These are phyloP conservation scores for Alternaria infectoria DNA, from an alignment of 2,329 filamentous ascomycete genomes.

Conservation along the genomic window DNA sequence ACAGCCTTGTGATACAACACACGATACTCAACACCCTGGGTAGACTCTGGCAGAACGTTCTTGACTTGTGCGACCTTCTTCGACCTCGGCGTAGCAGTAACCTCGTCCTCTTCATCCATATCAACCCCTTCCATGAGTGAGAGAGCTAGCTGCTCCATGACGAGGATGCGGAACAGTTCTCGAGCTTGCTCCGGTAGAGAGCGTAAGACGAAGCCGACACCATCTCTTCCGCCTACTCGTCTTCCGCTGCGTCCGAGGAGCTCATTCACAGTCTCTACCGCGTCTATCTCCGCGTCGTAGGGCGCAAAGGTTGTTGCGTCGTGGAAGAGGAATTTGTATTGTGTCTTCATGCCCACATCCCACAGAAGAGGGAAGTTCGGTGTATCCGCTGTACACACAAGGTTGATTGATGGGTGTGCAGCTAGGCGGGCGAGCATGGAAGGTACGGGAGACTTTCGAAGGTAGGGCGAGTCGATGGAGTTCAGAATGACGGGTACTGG, in stretches of 20 bases:
- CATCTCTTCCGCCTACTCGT: constrained; percentile 85
- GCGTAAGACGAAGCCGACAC: constrained; percentile 87
- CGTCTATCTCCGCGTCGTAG: constrained; percentile 76
- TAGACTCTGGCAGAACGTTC: constrained; percentile 39
- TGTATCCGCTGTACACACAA: constrained; percentile 84
- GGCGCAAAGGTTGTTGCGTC: constrained; percentile 89
- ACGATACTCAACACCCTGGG: constrained; percentile 81
- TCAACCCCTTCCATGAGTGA: constrained; percentile 57
- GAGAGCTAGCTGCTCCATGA: constrained; percentile 80
- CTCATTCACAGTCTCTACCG: constrained; percentile 88
- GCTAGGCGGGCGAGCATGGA: constrained; percentile 77
- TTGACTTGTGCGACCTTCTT: constrained; percentile 37
- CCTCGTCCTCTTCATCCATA: constrained; percentile 31
- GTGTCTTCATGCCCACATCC: constrained; percentile 83
- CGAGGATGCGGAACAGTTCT: constrained; percentile 81
- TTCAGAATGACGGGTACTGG: constrained; percentile 76
- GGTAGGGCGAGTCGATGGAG: constrained; percentile 79
- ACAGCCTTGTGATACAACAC: constrained; percentile 93
- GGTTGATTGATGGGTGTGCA: constrained; percentile 71
- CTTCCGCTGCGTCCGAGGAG: constrained; percentile 81
- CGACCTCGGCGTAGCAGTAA: constrained; percentile 21
- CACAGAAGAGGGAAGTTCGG: constrained; percentile 87
- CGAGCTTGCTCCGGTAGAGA: constrained; percentile 91
- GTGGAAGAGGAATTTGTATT: constrained; percentile 88
- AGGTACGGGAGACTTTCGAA: constrained; percentile 75